phyloP scores from a whole-genome alignment of 345 rosid genomes.

The Salix purpurea region DNA sequence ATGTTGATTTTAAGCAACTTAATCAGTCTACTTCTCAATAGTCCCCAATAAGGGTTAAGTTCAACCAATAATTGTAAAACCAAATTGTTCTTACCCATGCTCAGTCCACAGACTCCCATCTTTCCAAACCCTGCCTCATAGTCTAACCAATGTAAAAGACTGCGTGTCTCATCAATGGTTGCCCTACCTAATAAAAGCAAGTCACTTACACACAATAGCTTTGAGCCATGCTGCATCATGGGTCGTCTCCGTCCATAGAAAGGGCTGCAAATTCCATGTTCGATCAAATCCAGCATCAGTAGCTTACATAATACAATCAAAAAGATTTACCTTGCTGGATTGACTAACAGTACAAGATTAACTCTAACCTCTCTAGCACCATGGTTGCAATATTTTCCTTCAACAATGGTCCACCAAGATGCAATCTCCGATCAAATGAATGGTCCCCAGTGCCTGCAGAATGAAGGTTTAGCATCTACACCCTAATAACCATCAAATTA shows the following conservation, averaged over 20 bases:
- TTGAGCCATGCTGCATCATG: slow-evolving; percentile 74
- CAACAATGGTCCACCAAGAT: slow-evolving; percentile 87
- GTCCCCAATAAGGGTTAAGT: not conserved
- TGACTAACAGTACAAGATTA: slow-evolving; percentile 8
- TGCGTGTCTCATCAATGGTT: slow-evolving; percentile 87
- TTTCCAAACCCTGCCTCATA: slow-evolving; percentile 85
- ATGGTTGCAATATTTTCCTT: slow-evolving; percentile 89
- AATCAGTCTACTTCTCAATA: not conserved
- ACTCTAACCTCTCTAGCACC: slow-evolving; percentile 87
- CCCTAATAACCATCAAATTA: not conserved
- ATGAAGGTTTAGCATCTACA: slow-evolving; percentile 1
- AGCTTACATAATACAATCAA: not conserved
- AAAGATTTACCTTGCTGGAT: slow-evolving; percentile 11
- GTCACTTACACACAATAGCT: slow-evolving; percentile 93
- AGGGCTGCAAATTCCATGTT: slow-evolving; percentile 66
- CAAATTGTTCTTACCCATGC: slow-evolving; percentile 71
- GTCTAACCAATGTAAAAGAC: slow-evolving; percentile 90
- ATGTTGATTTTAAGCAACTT: not conserved
- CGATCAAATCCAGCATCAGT: slow-evolving; percentile 22
- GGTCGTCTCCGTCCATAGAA: slow-evolving; percentile 96
- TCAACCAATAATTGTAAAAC: not conserved
- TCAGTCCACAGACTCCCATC: slow-evolving; percentile 94
- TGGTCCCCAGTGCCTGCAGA: slow-evolving; percentile 95
- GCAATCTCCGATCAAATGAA: slow-evolving; percentile 78
- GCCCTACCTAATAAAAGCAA: slow-evolving; percentile 88